Evolutionary conservation across 2,329 filamentous ascomycete genomes (phyloP), one percentile per base, ranked within the genome.

Genomic region (Aspergillus melleus): DNA sequence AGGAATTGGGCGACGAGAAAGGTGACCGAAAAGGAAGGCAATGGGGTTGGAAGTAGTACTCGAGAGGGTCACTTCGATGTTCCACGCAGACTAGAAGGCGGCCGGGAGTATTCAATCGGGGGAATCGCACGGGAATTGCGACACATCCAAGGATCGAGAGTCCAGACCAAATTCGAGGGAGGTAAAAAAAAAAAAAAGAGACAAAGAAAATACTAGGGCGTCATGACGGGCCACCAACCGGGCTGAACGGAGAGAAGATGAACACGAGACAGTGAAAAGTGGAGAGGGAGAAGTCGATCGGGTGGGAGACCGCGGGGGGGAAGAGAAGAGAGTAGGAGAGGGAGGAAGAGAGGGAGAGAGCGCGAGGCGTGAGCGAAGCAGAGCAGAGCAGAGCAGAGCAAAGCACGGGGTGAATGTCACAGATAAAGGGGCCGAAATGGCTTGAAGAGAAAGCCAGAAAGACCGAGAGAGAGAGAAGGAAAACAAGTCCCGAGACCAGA

Each of bases 161-260:
- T 47, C 44, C 44, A 47, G 44, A 50, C 62, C 49, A 59, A 57
- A 59, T n/a, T 52, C 29, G 55, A 49, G 44, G 36, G 46, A 46
- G 61, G 42, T 50, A 60, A 55, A 59, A 60, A 56, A 49, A 59
- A 62, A 60, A 55, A 59, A 60, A 56, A 49, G 60, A 62, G 61
- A 60, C 58, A 56, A 55, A 60, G 39, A 55, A 57, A 54, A 53
- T 49, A 60, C 65, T 67, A 69, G 62, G 66, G 63, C 62, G 64
- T 66, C 67, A 69, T 69, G 64, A 59, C 66, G 64, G 64, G 63
- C 61, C 65, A 64, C 58, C 50, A 58, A 60, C 47, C 62, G 53
- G 65, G 63, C 65, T 64, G 63, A 57, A 59, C 57, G 64, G 61
- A 64, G 61, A 60, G 57, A 59, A 61, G 55, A 66, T 61, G 63